Conservation (phyloP, 2,329 filamentous ascomycete genomes). For the Basipetospora sp. region DNA sequence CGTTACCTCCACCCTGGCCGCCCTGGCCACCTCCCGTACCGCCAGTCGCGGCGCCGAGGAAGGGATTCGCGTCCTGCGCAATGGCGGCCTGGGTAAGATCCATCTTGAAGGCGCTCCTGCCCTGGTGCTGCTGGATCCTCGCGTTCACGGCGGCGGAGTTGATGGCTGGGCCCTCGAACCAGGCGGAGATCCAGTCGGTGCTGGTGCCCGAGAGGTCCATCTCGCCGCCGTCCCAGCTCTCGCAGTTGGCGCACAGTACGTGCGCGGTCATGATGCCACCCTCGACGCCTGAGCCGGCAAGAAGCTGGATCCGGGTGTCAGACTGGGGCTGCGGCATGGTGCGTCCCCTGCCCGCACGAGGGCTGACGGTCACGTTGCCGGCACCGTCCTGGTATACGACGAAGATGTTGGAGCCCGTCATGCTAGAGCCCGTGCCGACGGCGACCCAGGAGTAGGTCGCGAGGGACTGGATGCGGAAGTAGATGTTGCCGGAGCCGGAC, state of each 20-base stretch:
- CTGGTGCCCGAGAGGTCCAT: conserved; percentile 26
- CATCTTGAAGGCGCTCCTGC: conserved; percentile 27
- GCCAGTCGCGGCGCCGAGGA: conserved; percentile 16
- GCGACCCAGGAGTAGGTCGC: conserved; percentile 40
- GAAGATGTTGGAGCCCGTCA: conserved; percentile 46
- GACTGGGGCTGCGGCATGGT: conserved; percentile 30
- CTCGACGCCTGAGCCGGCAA: conserved; percentile 43
- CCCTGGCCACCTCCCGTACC: too few relatives aligned
- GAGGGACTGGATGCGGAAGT: conserved; percentile 45
- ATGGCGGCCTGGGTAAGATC: conserved; percentile 34
- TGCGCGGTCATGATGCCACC: conserved; percentile 44
- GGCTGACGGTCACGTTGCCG: conserved; percentile 47
- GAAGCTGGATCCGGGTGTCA: conserved; percentile 32
- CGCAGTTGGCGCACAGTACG: conserved; percentile 38
- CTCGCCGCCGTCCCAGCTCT: conserved; percentile 27
- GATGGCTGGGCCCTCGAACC: conserved; percentile 32
- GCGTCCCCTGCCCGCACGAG: conserved; percentile 35
- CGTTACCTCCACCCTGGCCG: conserved; percentile 6
- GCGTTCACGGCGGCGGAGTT: conserved; percentile 26
- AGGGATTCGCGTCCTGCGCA: conserved; percentile 36
- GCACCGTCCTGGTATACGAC: conserved; percentile 43
- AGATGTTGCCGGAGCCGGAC: conserved; percentile 39
- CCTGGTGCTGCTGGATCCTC: conserved; percentile 32
- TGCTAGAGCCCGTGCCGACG: conserved; percentile 39
- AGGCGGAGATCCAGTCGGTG: conserved; percentile 39